phyloP scores from a whole-genome alignment of 192 early-diverging fungal genomes.

The Pecoramyces ruminantium region DNA sequence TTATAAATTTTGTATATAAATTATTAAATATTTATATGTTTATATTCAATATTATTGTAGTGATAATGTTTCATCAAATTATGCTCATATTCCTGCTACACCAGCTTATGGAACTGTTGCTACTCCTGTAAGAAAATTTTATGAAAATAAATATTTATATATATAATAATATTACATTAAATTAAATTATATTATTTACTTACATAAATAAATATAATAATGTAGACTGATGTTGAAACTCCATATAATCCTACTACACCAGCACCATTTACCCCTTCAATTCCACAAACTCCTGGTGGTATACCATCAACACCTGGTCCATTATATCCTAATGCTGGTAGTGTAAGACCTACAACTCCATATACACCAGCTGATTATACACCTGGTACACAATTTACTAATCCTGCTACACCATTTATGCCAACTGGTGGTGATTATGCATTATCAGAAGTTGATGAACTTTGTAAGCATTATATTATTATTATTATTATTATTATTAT shows the following conservation, averaged over 20 bases:
- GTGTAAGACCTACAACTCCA: constrained; percentile 13
- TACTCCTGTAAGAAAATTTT: background rate
- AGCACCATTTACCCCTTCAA: constrained; percentile 23
- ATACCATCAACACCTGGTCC: constrained; percentile 32
- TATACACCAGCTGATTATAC: constrained; percentile 17
- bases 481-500: no score
- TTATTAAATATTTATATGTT: no score
- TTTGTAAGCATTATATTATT: background rate
- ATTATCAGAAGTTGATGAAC: background rate
- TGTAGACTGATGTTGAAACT: background rate
- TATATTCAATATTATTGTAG: no score
- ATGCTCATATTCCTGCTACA: background rate
- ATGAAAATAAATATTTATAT: no score
- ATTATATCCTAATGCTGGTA: constrained; percentile 21
- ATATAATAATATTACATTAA: background rate
- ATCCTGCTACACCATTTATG: constrained; percentile 21
- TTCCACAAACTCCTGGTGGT: constrained; percentile 16
- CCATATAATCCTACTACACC: constrained; percentile 26
- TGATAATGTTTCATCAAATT: constrained; percentile 22
- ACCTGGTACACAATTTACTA: constrained; percentile 19
- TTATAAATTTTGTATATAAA: no score
- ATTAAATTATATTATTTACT: background rate
- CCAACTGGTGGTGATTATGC: constrained; percentile 6
- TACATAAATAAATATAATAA: no score
- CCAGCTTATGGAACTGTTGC: background rate